A percentile compares a stretch with the other conserved stretches of the same genome.
phyloP scores from a whole-genome alignment of 2,329 filamentous ascomycete genomes.

The Penicillium capsulatum region DNA sequence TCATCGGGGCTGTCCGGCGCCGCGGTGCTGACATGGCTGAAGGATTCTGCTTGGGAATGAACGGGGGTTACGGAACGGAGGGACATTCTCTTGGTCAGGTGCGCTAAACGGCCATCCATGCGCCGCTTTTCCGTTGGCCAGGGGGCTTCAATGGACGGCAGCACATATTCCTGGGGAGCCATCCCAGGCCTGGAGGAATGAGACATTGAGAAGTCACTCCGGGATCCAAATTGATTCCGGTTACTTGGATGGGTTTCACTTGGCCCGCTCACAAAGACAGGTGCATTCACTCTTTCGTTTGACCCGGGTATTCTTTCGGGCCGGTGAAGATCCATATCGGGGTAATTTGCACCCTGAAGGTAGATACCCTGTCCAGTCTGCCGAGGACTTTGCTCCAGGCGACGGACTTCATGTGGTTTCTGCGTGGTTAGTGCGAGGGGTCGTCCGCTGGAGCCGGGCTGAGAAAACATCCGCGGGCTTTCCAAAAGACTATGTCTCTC shows the following conservation, averaged over 20 bases:
- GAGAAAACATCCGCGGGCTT: slow-evolving; percentile 6
- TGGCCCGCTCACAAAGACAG: slow-evolving; percentile 33
- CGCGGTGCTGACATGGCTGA: slow-evolving; percentile 18
- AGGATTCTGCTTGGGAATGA: slow-evolving; percentile 22
- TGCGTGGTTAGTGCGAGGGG: slow-evolving; percentile 24
- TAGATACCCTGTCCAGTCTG: slow-evolving; percentile 20
- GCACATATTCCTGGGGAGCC: slow-evolving; percentile 27
- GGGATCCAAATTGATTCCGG: slow-evolving; percentile 16
- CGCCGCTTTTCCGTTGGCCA: slow-evolving; percentile 22
- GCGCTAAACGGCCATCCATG: slow-evolving; percentile 24
- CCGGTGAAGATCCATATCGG: slow-evolving; percentile 20
- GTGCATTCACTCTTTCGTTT: slow-evolving; percentile 21
- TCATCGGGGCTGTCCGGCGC: slow-evolving; percentile 22
- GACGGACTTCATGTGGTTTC: slow-evolving; percentile 22
- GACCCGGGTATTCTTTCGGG: slow-evolving; percentile 16
- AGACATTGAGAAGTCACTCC: slow-evolving; percentile 12
- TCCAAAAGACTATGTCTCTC: slow-evolving; percentile 13
- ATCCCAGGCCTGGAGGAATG: slow-evolving; percentile 15
- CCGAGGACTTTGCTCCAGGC: slow-evolving; percentile 15
- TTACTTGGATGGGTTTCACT: slow-evolving; percentile 19
- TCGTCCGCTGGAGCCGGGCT: slow-evolving; percentile 9
- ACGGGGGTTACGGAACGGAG: slow-evolving; percentile 31
- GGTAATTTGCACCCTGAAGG: slow-evolving; percentile 19
- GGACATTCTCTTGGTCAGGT: slow-evolving; percentile 29
- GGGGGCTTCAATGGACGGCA: slow-evolving; percentile 37